A percentile compares a stretch with the other conserved stretches of the same genome.
phyloP scores from a whole-genome alignment of 2,329 filamentous ascomycete genomes.

The Aspergillus quadricinctus region DNA sequence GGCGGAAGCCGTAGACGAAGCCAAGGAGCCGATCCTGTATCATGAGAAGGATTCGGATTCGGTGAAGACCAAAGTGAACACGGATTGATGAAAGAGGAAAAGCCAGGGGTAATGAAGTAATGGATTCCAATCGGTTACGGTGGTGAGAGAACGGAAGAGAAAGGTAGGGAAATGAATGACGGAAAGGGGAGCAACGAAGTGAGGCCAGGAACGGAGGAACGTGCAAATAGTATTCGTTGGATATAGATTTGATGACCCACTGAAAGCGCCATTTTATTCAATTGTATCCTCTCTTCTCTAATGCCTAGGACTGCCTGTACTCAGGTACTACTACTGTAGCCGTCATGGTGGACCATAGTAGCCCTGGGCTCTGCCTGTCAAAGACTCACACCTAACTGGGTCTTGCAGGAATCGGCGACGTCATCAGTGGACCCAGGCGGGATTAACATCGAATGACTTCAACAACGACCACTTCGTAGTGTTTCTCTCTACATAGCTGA shows the following conservation, averaged over 20 bases:
- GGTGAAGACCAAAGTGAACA: not conserved
- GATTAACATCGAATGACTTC: not conserved
- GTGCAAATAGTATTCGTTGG: not conserved
- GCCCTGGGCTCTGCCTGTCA: not conserved
- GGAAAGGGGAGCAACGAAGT: not conserved
- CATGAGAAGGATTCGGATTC: constrained; percentile 4
- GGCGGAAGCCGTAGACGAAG: constrained; percentile 2
- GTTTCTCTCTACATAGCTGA: not conserved
- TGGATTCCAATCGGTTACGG: not conserved
- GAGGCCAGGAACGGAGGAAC: not conserved
- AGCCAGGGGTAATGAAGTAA: not conserved
- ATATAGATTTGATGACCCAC: not conserved
- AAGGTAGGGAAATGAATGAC: not conserved
- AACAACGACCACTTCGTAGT: not conserved
- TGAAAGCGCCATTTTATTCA: not conserved
- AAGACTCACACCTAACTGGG: not conserved
- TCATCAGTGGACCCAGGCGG: not conserved
- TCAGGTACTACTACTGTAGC: too few species aligned
- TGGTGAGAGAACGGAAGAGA: not conserved
- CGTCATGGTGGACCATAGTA: not conserved
- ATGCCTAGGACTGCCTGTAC: not conserved
- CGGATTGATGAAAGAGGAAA: not conserved
- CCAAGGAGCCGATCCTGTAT: constrained; percentile 1
- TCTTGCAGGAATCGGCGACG: constrained; percentile 1
- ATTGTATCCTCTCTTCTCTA: not conserved